Conservation (phyloP, 2,329 filamentous ascomycete species). For the Didymella pomorum region DNA sequence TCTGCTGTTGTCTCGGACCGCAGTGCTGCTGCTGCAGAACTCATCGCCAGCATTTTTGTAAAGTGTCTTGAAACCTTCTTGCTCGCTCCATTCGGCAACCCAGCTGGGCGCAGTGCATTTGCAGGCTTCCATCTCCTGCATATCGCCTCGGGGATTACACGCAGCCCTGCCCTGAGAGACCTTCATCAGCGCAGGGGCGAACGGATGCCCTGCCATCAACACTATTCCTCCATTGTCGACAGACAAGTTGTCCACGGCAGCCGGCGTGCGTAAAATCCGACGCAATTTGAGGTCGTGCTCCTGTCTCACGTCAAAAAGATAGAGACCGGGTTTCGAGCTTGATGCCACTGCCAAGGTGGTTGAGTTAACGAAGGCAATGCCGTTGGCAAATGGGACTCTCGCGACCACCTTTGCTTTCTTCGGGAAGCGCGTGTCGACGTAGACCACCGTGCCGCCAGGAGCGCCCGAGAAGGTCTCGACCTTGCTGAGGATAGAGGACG, state of each 20-base stretch:
- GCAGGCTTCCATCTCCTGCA: conserved; percentile 35
- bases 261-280: conserved; percentile 36
- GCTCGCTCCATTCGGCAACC: conserved; percentile 52
- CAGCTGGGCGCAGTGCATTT: conserved; percentile 45
- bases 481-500: conserved; percentile 38
- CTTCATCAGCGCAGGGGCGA: conserved; percentile 41
- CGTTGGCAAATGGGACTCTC: conserved; percentile 54
- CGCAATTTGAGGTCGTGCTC: conserved; percentile 23
- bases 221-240: conserved; percentile 50
- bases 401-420: conserved; percentile 35
- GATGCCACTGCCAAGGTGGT: conserved; percentile 52
- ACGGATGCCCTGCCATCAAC: conserved; percentile 54
- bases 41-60: conserved; percentile 45
- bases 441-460: conserved; percentile 50
- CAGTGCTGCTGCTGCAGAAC: conserved; percentile 49
- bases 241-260: conserved; percentile 53
- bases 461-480: conserved; percentile 52
- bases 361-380: conserved; percentile 49
- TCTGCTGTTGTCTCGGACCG: conserved; percentile 49
- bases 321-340: conserved; percentile 43
- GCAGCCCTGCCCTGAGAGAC: conserved; percentile 32
- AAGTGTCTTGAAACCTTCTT: conserved; percentile 45
- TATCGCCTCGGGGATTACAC: conserved; percentile 26
- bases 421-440: conserved; percentile 38
- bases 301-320: conserved; percentile 42